Conservation (phyloP, 2,329 filamentous ascomycete genomes). For the Paecilomyces formosus region DNA sequence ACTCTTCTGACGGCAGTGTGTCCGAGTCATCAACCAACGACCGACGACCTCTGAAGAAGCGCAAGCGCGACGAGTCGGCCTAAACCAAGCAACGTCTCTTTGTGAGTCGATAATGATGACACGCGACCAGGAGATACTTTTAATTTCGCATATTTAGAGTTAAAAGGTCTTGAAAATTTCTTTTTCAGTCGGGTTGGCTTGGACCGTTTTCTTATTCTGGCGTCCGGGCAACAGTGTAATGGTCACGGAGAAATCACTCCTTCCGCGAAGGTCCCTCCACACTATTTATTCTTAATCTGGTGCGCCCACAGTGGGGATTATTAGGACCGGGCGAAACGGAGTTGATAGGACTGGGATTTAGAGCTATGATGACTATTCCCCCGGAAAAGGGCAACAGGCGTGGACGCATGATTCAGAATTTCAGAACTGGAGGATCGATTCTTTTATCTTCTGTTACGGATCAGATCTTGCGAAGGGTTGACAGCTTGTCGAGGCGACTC, state of each 20-base stretch:
- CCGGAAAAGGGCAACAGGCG: constrained; percentile 15
- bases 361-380: constrained; percentile 14
- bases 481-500: neutral
- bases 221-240: constrained; percentile 25
- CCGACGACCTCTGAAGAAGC: constrained; percentile 62
- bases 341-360: constrained; percentile 1
- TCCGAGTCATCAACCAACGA: constrained; percentile 24
- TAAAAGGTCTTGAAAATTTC: constrained; percentile 8
- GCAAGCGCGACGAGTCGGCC: constrained; percentile 61
- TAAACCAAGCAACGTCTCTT: constrained; percentile 28
- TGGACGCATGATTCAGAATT: constrained; percentile 9
- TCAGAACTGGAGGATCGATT: neutral
- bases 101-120: constrained; percentile 22
- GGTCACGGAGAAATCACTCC: constrained; percentile 11
- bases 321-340: neutral
- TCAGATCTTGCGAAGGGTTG: neutral
- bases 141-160: constrained; percentile 18
- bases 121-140: constrained; percentile 34
- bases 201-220: constrained; percentile 22
- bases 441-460: neutral
- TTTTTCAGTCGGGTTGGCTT: constrained; percentile 11
- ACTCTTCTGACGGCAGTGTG: constrained; percentile 32
- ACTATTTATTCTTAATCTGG: neutral
- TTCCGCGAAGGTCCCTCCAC: neutral
- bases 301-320: neutral